These are phyloP conservation scores for Trichoderma breve DNA, from an alignment of 2,329 filamentous ascomycete genomes.

Conservation along the genomic window DNA sequence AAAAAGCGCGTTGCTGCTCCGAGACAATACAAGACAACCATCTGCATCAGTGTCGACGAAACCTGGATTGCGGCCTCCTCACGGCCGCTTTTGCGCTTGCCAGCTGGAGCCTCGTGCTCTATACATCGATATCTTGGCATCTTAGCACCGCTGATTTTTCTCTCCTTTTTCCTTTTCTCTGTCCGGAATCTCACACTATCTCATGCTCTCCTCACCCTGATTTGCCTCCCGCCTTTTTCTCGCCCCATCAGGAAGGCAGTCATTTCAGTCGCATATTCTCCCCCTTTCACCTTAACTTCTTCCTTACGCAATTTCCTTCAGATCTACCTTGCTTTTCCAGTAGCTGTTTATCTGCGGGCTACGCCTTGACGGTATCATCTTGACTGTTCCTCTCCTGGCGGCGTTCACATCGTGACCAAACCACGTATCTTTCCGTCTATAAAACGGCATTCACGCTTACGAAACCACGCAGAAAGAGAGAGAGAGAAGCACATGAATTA, in stretches of 20 bases:
- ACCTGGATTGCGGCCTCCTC: neutral
- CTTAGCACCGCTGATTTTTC: neutral
- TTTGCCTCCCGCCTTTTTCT: slow-evolving; percentile 3
- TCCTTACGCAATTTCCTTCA: neutral
- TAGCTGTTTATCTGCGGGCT: neutral
- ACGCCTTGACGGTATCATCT: neutral
- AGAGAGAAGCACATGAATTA: neutral
- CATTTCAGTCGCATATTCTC: neutral
- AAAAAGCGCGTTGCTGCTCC: neutral
- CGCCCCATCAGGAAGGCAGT: neutral
- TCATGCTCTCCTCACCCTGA: neutral
- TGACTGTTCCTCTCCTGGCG: neutral
- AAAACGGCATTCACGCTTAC: neutral
- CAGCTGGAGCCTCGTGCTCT: slow-evolving; percentile 1
- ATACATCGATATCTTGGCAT: neutral
- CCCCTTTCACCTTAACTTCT: neutral
- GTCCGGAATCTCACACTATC: neutral
- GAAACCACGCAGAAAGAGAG: neutral
- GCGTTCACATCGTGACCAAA: neutral
- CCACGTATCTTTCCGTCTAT: neutral
- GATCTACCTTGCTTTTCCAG: neutral
- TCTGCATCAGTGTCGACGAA: neutral
- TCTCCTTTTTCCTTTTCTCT: neutral
- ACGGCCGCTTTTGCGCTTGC: neutral
- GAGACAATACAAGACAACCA: neutral